Evolutionary conservation across 352 stramenopile species (phyloP), one percentile per base, ranked within the genome.

Genomic region (Globisporangium spiculum): DNA sequence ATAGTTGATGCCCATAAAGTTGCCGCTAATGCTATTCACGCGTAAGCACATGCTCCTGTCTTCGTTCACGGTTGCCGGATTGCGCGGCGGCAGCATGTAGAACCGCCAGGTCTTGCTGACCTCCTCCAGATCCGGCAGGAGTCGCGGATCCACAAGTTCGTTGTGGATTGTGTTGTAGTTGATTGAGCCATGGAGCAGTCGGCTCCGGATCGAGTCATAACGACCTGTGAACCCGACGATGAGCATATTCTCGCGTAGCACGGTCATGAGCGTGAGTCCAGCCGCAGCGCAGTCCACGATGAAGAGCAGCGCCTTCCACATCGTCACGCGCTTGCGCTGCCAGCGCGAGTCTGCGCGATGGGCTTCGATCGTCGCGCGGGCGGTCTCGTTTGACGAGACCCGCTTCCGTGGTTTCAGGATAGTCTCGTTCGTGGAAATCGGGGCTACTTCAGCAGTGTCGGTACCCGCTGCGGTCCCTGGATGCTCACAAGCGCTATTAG

Each of bases 151-250:
- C 27, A 82, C 22, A 26, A 80, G 59, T 20, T 82, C 77, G n/a
- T 80, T 69, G 44, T 66, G 73, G 9, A 79, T 66, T 24, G 77
- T 69, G 56, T 81, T 61, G 59, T 84, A 86, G 67, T 84, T 86
- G 71, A 88, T 84, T 1, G 60, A 63, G 12, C 69, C 69, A 0
- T 80, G 26, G 4, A 48, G 26, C 27, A 66, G 22, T 14, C 60
- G 60, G 26, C 27, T 64, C 3, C 73, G 73, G 9, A 75, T 36
- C n/a, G 58, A 30, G 0, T 60, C 64, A 50, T 65, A 76, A 24
- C 64, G 55, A 22, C 70, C 70, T 2, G 56, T 74, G 27, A 72
- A 12, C 16, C 65, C 36, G 36, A 65, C 60, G 18, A 76, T 8
- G 16, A 76, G 14, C 16, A 68, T 57, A 67, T 76, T 79, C 58